phyloP scores from a whole-genome alignment of 2,329 filamentous ascomycete species.

The Colletotrichum sp. region DNA sequence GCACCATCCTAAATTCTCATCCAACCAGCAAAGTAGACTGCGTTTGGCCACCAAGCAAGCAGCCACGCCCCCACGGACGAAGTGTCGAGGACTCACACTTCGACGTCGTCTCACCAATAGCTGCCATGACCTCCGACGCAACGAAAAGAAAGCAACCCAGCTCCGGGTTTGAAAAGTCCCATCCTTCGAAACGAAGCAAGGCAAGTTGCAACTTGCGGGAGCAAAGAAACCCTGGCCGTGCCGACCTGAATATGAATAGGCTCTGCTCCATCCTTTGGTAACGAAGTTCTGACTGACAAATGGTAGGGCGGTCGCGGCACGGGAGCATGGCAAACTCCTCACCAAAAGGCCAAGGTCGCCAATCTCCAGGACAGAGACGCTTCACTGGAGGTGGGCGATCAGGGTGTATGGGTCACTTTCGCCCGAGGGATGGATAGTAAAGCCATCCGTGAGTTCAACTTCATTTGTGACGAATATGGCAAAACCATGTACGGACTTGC shows the following conservation, averaged over 20 bases:
- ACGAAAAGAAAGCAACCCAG: conserved; percentile 40
- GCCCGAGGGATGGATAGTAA: conserved; percentile 73
- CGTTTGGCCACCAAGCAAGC: neutral
- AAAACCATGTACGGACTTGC: conserved; percentile 63
- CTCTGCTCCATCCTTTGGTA: neutral
- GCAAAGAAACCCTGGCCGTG: neutral
- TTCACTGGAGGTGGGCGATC: conserved; percentile 68
- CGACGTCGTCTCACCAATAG: neutral
- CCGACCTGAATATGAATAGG: neutral
- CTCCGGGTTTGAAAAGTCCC: conserved; percentile 22
- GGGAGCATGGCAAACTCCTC: conserved; percentile 67
- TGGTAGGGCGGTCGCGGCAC: conserved; percentile 33
- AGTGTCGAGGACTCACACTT: neutral
- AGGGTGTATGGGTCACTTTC: conserved; percentile 81
- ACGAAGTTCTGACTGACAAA: neutral
- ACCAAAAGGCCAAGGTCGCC: conserved; percentile 57
- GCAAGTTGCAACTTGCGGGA: conserved; percentile 30
- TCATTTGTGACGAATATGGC: conserved; percentile 74
- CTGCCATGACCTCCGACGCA: conserved; percentile 33
- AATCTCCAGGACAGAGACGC: conserved; percentile 46
- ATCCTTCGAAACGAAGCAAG: conserved; percentile 45
- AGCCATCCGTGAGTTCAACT: conserved; percentile 69
- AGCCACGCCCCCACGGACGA: neutral
- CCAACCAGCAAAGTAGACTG: neutral
- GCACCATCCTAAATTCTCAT: neutral